Evolutionary conservation across 306 rosid species (phyloP).

Genomic region (Gynostemma pentaphyllum): DNA sequence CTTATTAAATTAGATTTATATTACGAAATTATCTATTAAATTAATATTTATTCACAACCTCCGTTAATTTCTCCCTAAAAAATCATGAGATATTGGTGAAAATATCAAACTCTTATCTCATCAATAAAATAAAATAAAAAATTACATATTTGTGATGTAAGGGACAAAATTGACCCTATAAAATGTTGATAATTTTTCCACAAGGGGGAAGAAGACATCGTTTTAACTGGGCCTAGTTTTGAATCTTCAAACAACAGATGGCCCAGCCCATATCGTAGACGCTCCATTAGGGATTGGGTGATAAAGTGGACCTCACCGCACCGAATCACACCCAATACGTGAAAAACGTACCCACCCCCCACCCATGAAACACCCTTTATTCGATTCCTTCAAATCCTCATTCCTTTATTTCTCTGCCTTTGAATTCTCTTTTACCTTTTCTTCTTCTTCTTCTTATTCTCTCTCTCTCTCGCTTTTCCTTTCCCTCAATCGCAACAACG

Average conservation of each 20-base stretch:
- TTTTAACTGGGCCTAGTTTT: background rate
- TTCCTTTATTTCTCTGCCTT: background rate
- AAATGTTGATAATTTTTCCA: too few relatives aligned
- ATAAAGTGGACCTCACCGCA: conserved; percentile 6
- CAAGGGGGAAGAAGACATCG: too few relatives aligned
- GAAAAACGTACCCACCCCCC: background rate
- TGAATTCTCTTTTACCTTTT: background rate
- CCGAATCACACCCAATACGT: background rate
- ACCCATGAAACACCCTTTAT: conserved; percentile 2
- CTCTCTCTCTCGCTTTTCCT: conserved; percentile 2
- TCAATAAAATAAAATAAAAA: too few relatives aligned
- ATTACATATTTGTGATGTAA: too few relatives aligned
- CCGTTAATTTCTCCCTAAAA: too few relatives aligned
- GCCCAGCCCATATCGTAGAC: background rate
- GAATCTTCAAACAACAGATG: background rate
- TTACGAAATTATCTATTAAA: too few relatives aligned
- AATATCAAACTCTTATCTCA: too few relatives aligned
- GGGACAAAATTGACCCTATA: too few relatives aligned
- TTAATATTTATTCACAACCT: too few relatives aligned
- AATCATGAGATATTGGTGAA: too few relatives aligned
- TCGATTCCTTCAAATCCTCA: conserved; percentile 5
- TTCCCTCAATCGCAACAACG: conserved; percentile 27
- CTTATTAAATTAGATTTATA: too few relatives aligned
- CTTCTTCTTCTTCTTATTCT: background rate
- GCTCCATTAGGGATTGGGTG: background rate